A percentile compares a stretch with the other conserved stretches of the same genome.
Conservation (phyloP, 2,329 filamentous ascomycete species). For the Microthyrium microscopicum region DNA sequence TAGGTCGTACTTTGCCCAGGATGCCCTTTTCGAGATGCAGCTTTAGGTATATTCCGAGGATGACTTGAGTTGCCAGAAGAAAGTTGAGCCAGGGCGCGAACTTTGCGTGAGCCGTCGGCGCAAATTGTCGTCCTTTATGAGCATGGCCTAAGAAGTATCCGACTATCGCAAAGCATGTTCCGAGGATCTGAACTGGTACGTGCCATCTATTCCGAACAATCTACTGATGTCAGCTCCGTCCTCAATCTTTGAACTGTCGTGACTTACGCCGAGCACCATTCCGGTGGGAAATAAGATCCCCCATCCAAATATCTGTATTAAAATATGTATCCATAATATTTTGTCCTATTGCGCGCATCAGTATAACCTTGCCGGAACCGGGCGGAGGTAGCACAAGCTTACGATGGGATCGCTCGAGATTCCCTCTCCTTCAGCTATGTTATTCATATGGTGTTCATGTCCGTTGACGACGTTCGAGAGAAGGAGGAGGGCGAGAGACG, state of each 20-base stretch:
- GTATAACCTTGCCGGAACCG: conserved; percentile 9
- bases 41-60: conserved; percentile 71
- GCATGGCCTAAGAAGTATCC: conserved; percentile 85
- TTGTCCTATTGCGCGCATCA: conserved; percentile 38
- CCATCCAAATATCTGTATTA: conserved; percentile 73
- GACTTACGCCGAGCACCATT: conserved; percentile 79
- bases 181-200: conserved; percentile 68
- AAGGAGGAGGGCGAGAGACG: too few relatives aligned
- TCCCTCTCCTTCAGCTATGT: conserved; percentile 21
- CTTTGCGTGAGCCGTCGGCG: conserved; percentile 59
- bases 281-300: conserved; percentile 84
- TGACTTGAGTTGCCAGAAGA: conserved; percentile 59
- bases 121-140: conserved; percentile 79
- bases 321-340: conserved; percentile 85
- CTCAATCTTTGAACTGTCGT: conserved; percentile 7
- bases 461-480: conserved; percentile 1
- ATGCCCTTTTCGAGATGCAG: conserved; percentile 77
- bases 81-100: conserved; percentile 73
- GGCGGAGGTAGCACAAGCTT: conserved; percentile 5
- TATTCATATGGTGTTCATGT: conserved; percentile 25
- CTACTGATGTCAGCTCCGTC: conserved; percentile 26
- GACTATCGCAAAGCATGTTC: conserved; percentile 57
- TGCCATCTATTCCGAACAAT: conserved; percentile 88
- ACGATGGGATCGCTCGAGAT: conserved; percentile 22
- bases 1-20: conserved; percentile 57